phyloP scores from a whole-genome alignment of 164 flowering plant species.

The Stephania japonica region DNA sequence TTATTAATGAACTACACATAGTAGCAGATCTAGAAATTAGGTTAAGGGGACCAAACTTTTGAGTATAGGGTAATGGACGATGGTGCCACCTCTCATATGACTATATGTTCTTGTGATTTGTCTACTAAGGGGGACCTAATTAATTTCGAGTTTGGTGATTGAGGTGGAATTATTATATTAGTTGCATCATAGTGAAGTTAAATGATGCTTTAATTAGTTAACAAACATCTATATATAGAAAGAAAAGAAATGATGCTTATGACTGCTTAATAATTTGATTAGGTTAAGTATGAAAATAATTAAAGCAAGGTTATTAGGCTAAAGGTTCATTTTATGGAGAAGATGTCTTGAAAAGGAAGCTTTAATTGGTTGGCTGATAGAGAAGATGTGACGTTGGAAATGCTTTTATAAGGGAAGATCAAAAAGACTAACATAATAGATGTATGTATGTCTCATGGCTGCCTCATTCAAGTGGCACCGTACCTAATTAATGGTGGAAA shows the following conservation, averaged over 20 bases:
- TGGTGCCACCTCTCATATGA: too few relatives aligned
- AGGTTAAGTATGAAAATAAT: slow-evolving; percentile 27
- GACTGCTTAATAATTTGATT: slow-evolving; percentile 24
- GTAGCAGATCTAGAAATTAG: too few relatives aligned
- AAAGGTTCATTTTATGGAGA: slow-evolving; percentile 33
- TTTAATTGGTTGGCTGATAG: slow-evolving; percentile 38
- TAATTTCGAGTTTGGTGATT: not conserved
- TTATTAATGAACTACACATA: too few relatives aligned
- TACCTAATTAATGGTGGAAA: too few relatives aligned
- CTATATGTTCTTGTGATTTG: too few relatives aligned
- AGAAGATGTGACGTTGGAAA: slow-evolving; percentile 15
- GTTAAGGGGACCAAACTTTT: too few relatives aligned
- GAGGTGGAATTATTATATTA: not conserved
- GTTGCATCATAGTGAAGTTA: slow-evolving; percentile 20
- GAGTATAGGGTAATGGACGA: too few relatives aligned
- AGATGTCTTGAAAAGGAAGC: slow-evolving; percentile 47
- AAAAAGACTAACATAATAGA: not conserved
- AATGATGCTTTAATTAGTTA: slow-evolving; percentile 23
- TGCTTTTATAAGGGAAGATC: slow-evolving; percentile 2
- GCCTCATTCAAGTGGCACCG: not conserved
- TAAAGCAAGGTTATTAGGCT: slow-evolving; percentile 24
- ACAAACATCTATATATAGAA: not conserved
- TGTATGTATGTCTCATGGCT: not conserved
- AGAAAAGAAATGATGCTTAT: not conserved
- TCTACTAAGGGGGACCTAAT: too few relatives aligned